Conservation (phyloP, 495 filamentous ascomycete species). For the Tuber brumale region DNA sequence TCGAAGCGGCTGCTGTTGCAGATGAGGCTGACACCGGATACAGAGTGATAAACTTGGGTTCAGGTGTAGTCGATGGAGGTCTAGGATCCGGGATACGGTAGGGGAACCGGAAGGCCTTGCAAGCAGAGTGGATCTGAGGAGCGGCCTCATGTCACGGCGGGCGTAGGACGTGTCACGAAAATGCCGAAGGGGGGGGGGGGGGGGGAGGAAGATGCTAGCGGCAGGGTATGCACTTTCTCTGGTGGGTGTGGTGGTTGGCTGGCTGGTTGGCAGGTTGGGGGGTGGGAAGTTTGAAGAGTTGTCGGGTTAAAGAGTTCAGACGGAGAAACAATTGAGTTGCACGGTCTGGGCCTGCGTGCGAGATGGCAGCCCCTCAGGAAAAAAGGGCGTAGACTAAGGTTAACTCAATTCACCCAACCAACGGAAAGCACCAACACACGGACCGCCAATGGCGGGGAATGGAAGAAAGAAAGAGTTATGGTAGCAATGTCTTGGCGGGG, state of each 20-base stretch:
- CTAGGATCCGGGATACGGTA: conserved; percentile 5
- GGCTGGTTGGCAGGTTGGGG: background rate
- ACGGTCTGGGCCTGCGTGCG: background rate
- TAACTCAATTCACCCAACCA: background rate
- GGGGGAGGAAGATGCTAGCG: background rate
- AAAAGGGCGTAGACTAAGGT: background rate
- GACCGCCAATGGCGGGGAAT: background rate
- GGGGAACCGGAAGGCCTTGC: conserved; percentile 22
- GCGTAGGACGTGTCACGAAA: conserved; percentile 11
- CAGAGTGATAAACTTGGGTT: conserved; percentile 11
- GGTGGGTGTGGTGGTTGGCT: background rate
- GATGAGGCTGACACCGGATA: conserved; percentile 15
- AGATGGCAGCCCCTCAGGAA: background rate
- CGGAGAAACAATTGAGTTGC: background rate
- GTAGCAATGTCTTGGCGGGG: background rate
- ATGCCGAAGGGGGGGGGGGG: conserved; percentile 1
- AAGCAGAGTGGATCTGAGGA: conserved; percentile 34
- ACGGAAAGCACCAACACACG: background rate
- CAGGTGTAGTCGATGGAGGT: conserved; percentile 22
- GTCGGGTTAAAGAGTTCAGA: background rate
- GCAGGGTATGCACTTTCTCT: background rate
- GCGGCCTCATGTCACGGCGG: conserved; percentile 24
- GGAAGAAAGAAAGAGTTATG: background rate
- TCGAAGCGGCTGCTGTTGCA: conserved; percentile 4
- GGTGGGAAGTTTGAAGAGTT: background rate